phyloP scores from a whole-genome alignment of 768 basidiomycete genomes.

The Gloeostereum incarnatum region DNA sequence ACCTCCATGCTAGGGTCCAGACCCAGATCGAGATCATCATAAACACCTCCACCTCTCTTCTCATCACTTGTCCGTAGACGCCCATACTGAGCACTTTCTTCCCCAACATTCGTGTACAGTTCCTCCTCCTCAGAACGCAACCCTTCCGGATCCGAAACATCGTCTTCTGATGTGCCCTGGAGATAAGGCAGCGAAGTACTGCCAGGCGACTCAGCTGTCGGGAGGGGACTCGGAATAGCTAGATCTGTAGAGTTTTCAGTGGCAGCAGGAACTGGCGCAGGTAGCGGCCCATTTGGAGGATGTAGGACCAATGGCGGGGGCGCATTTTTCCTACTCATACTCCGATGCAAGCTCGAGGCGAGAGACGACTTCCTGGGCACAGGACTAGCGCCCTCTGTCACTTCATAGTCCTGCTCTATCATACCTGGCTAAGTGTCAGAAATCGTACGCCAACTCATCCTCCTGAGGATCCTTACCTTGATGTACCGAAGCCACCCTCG shows the following conservation, averaged over 20 bases:
- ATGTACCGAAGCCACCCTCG: conserved; percentile 23
- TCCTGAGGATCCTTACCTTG: conserved; percentile 39
- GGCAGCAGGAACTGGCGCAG: no score
- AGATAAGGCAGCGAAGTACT: conserved; percentile 40
- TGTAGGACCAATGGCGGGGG: conserved; percentile 53
- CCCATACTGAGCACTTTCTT: conserved; percentile 20
- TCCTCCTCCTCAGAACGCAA: conserved; percentile 21
- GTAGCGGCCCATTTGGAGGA: conserved; percentile 18
- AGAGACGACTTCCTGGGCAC: no score
- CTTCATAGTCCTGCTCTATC: conserved; percentile 25
- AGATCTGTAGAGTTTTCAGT: no score
- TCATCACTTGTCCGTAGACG: conserved; percentile 28
- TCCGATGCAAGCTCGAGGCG: neutral
- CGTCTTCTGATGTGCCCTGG: conserved; percentile 16
- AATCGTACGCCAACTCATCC: conserved; percentile 58
- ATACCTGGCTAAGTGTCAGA: conserved; percentile 54
- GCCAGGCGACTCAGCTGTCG: conserved; percentile 8
- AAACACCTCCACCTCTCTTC: conserved; percentile 40
- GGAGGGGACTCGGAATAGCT: conserved; percentile 25
- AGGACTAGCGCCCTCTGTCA: conserved; percentile 27
- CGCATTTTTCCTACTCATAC: conserved; percentile 15
- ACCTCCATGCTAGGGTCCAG: conserved; percentile 37
- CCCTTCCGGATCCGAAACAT: conserved; percentile 9
- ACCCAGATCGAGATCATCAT: conserved; percentile 42
- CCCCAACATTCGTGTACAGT: conserved; percentile 34